These are phyloP conservation scores for Lanmaoa pseudosensibilis DNA, from an alignment of 768 basidiomycete genomes.

Conservation along the genomic window DNA sequence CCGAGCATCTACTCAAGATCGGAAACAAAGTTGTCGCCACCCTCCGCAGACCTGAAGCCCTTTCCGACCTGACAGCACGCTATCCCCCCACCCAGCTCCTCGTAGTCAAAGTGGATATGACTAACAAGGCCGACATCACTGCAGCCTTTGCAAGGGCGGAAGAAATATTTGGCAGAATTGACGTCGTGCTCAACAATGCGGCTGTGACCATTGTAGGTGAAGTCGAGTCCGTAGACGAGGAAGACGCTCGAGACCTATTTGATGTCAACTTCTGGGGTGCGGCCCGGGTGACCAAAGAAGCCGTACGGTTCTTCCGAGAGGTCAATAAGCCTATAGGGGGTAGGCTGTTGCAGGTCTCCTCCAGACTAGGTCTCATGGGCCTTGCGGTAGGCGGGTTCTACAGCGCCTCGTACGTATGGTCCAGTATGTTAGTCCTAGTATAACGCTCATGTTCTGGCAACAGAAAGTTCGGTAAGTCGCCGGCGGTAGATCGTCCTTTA, in stretches of 20 bases:
- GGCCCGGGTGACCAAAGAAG: constrained; percentile 29
- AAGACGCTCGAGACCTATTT: constrained; percentile 35
- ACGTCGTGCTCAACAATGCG: constrained; percentile 41
- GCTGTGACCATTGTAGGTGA: constrained; percentile 32
- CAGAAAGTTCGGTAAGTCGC: constrained; percentile 20
- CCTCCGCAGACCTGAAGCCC: constrained; percentile 38
- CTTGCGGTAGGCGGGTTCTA: constrained; percentile 19
- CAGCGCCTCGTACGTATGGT: constrained; percentile 25
- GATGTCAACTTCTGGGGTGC: constrained; percentile 41
- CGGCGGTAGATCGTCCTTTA: too few relatives aligned
- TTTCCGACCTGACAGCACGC: constrained; percentile 27
- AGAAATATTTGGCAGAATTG: constrained; percentile 33
- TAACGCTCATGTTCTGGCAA: not conserved
- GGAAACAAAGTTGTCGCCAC: constrained; percentile 45
- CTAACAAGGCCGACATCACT: constrained; percentile 19
- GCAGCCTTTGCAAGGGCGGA: constrained; percentile 30
- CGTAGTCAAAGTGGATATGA: constrained; percentile 36
- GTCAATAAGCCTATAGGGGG: constrained; percentile 41
- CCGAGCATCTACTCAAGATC: constrained; percentile 33
- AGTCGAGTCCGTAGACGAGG: constrained; percentile 36
- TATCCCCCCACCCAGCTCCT: constrained; percentile 30
- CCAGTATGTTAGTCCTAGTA: too few relatives aligned
- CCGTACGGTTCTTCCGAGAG: constrained; percentile 38
- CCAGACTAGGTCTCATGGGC: constrained; percentile 32
- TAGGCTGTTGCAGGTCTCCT: constrained; percentile 39